Evolutionary conservation across 805 yeast genomes (phyloP).

Genomic region (Starmerella ratchasimensis): DNA sequence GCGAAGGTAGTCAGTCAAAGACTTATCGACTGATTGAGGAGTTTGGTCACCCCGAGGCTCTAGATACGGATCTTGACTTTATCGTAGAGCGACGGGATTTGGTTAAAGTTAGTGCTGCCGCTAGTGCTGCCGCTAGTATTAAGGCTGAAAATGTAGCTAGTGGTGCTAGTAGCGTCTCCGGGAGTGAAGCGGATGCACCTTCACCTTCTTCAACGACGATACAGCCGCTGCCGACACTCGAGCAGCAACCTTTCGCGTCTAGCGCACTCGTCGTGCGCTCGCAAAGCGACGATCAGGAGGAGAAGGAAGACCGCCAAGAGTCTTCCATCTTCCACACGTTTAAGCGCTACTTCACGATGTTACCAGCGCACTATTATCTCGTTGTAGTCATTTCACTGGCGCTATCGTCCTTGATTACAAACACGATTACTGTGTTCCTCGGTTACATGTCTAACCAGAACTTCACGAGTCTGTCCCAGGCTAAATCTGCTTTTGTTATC

Average conservation of each 20-base stretch:
- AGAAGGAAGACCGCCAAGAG: constrained; percentile 16
- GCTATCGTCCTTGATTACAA: constrained; percentile 23
- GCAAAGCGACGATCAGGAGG: constrained; percentile 24
- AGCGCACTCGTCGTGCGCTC: constrained; percentile 5
- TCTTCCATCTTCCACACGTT: constrained; percentile 18
- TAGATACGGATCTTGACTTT: constrained; percentile 56
- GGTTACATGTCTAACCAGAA: constrained; percentile 19
- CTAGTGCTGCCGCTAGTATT: neutral
- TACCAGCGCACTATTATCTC: constrained; percentile 28
- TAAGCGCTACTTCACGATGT: constrained; percentile 20
- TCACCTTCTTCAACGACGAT: no score
- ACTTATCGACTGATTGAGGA: constrained; percentile 23
- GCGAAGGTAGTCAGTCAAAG: constrained; percentile 5
- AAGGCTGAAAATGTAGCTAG: no score
- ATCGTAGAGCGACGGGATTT: constrained; percentile 33
- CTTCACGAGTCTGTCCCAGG: constrained; percentile 15
- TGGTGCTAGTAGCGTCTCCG: neutral
- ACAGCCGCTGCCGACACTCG: neutral
- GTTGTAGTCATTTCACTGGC: constrained; percentile 27
- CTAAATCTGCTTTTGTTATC: constrained; percentile 46
- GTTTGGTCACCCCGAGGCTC: constrained; percentile 56
- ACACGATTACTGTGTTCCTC: constrained; percentile 15
- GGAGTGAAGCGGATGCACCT: neutral
- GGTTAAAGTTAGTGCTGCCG: no score
- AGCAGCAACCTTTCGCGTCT: constrained; percentile 4